Evolutionary conservation across 2,329 filamentous ascomycete species (phyloP).

Genomic region (Pyricularia sp.): DNA sequence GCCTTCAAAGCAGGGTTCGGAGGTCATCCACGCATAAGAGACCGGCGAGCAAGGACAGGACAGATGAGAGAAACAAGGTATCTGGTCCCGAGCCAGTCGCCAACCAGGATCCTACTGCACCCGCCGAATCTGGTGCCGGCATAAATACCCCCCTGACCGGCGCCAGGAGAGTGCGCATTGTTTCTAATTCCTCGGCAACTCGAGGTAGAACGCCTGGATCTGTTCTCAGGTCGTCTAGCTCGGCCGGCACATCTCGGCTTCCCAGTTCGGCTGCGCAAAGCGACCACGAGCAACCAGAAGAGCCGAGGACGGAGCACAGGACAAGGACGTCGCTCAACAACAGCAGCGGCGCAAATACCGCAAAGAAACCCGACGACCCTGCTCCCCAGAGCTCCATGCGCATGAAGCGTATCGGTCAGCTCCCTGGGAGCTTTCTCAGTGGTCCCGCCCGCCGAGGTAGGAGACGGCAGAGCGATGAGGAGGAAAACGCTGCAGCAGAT

Average conservation of each 20-base stretch:
- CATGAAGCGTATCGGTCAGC: constrained; percentile 62
- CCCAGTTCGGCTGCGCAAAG: constrained; percentile 22
- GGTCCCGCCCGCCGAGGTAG: constrained; percentile 67
- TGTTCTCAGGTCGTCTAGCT: constrained; percentile 21
- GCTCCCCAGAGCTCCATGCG: constrained; percentile 62
- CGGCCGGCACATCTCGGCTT: constrained; percentile 18
- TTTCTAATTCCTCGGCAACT: constrained; percentile 36
- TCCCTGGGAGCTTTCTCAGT: constrained; percentile 64
- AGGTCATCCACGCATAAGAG: constrained; percentile 25
- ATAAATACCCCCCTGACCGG: constrained; percentile 41
- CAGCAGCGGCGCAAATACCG: constrained; percentile 36
- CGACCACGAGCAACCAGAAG: constrained; percentile 34
- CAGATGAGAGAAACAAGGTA: constrained; percentile 17
- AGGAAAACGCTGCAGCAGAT: constrained; percentile 25
- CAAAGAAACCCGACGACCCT: constrained; percentile 37
- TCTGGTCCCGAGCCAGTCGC: constrained; percentile 1
- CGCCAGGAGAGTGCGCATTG: constrained; percentile 41
- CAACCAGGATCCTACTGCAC: constrained; percentile 2
- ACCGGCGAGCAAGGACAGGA: constrained; percentile 15
- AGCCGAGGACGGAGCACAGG: constrained; percentile 35
- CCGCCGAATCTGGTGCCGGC: constrained; percentile 16
- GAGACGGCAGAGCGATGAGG: constrained; percentile 47
- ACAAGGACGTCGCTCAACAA: constrained; percentile 17
- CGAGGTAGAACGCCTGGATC: constrained; percentile 22
- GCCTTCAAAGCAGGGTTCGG: constrained; percentile 30